Evolutionary conservation across 225 moss, liverwort and hornwort genomes (phyloP).

Genomic region (Straminergon stramineum): DNA sequence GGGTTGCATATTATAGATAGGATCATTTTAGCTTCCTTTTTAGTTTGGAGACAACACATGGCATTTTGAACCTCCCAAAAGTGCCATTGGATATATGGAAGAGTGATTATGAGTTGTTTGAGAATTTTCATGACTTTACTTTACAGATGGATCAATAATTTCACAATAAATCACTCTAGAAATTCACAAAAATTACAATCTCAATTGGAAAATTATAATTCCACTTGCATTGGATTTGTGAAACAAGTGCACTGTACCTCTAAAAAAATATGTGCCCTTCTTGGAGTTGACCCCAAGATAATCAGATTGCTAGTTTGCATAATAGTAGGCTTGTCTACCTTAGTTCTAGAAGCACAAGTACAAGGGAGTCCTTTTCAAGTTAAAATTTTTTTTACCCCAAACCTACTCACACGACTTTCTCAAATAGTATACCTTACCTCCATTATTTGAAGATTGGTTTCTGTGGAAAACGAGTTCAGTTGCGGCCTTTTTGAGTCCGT

Average conservation of each 20-base stretch:
- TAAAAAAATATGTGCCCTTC: not conserved
- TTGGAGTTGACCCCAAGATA: not conserved
- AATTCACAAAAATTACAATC: not conserved
- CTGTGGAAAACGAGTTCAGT: not conserved
- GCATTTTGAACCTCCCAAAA: not conserved
- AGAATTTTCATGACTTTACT: not conserved
- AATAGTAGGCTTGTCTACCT: not conserved
- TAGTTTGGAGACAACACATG: fast-evolving
- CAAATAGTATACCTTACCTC: not conserved
- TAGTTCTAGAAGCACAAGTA: not conserved
- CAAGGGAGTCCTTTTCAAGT: not conserved
- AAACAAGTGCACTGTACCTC: not conserved
- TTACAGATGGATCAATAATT: not conserved
- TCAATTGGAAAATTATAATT: not conserved
- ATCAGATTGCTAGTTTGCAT: not conserved
- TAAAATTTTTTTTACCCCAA: not conserved
- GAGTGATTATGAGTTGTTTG: fast-evolving
- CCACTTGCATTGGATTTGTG: fast-evolving
- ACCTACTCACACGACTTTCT: not conserved
- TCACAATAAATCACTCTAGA: fast-evolving
- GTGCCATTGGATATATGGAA: no score
- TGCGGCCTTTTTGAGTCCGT: not conserved
- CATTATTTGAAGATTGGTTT: not conserved
- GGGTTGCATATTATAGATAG: fast-evolving
- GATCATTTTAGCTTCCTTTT: no score